Conservation (phyloP, 2,329 filamentous ascomycete species). For the Camptophora hylomeconis region DNA sequence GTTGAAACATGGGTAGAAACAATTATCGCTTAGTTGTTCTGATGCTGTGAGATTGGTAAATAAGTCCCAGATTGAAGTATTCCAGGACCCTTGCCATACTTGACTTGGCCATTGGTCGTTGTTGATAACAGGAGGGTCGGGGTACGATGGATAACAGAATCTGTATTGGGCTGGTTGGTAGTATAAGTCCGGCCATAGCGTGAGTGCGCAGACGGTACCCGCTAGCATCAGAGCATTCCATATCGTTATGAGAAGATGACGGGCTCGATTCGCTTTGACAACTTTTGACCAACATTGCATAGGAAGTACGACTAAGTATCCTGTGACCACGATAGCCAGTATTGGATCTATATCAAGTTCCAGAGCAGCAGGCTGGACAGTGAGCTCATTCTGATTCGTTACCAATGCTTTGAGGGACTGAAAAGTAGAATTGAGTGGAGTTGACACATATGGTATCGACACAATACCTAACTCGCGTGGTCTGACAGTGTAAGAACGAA, state of each 20-base stretch:
- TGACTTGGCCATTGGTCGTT: constrained; percentile 20
- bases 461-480: constrained; percentile 10
- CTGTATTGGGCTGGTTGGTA: constrained; percentile 19
- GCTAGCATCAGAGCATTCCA: constrained; percentile 23
- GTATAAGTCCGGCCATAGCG: constrained; percentile 15
- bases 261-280: constrained; percentile 18
- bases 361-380: constrained; percentile 19
- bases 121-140: constrained; percentile 13
- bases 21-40: constrained; percentile 18
- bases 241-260: constrained; percentile 19
- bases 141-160: constrained; percentile 21
- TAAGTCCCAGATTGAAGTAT: constrained; percentile 19
- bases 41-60: constrained; percentile 17
- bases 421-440: neutral
- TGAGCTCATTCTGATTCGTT: constrained; percentile 12
- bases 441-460: constrained; percentile 13
- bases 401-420: constrained; percentile 15
- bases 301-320: constrained; percentile 23
- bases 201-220: constrained; percentile 19
- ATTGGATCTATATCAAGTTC: constrained; percentile 23
- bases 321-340: constrained; percentile 22
- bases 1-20: constrained; percentile 22
- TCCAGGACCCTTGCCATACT: constrained; percentile 20
- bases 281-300: constrained; percentile 23
- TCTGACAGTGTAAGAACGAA: constrained; percentile 15